These are phyloP conservation scores for Paraphoma chrysanthemicola DNA, from an alignment of 2,329 filamentous ascomycete species.

Conservation along the genomic window DNA sequence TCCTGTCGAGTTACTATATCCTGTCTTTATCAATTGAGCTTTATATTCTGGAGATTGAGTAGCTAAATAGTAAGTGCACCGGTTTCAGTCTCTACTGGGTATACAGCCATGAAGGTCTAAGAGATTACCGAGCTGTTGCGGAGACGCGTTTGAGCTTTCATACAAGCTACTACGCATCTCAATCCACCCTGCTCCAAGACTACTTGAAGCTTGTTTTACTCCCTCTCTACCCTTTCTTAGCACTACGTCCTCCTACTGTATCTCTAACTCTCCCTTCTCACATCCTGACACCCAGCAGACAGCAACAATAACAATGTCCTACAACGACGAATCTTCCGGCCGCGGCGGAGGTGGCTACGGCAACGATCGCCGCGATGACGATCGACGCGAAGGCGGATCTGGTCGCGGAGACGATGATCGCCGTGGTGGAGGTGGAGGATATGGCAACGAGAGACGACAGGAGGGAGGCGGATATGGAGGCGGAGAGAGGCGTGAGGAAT, in stretches of 20 bases:
- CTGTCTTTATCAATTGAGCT: background rate
- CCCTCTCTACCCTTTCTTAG: background rate
- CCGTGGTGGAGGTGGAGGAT: slow-evolving; percentile 19
- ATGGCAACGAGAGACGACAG: slow-evolving; percentile 24
- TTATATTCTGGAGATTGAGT: background rate
- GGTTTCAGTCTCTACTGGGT: no score
- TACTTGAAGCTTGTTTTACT: background rate
- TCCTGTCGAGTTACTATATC: background rate
- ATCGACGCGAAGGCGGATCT: background rate
- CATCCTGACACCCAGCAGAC: background rate
- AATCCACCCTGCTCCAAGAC: background rate
- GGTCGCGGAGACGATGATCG: slow-evolving; percentile 15
- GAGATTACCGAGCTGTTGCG: no score
- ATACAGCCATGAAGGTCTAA: no score
- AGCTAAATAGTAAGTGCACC: background rate
- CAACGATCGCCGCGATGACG: slow-evolving; percentile 11
- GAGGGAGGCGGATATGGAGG: slow-evolving; percentile 16
- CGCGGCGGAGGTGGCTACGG: slow-evolving; percentile 13
- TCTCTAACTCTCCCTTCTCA: background rate
- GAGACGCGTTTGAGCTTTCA: no score
- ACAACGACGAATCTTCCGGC: slow-evolving; percentile 32
- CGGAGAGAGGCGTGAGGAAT: slow-evolving; percentile 22
- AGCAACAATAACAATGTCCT: slow-evolving; percentile 23
- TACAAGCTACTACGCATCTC: no score
- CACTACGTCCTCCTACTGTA: background rate